Evolutionary conservation across 2,329 filamentous ascomycete genomes (phyloP), one percentile per base, ranked within the genome.

Genomic region (Pseudogymnoascus sp.): DNA sequence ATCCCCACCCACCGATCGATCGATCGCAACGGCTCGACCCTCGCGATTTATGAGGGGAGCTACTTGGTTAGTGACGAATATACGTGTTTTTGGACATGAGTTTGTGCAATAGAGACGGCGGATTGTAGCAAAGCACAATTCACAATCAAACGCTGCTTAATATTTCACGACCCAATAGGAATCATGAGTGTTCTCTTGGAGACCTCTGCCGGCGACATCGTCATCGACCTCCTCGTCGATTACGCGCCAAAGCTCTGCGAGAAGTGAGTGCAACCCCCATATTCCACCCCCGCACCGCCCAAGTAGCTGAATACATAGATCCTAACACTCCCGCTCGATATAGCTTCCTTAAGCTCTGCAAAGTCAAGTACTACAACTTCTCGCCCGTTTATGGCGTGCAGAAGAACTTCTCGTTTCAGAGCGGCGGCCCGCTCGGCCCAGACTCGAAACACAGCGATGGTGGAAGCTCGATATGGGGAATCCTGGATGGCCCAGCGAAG

Each of bases 341-440:
- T 76, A 96, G 91, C 82, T 97, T 99, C 76, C 81, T 99, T 63
- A 97, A 99, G 82, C 90, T 99, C 70, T 97, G 95, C 85, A 97
- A 97, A 79, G 81, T 92, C 77, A 99, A 97, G 80, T 99, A 97
- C 79, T 99, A 97, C 86, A 97, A 97, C 80, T 97, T 96, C 75
- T 88, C 92, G 5, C 95, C 93, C 25, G 80, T 97, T 62, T 91
- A 97, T 78, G 92, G 88, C 68, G 85, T 99, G 38, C 95, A 97
- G 73, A 95, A 93, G 75, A 87, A 91, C 76, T 97, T 97, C 77
- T 96, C 93, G 65, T 96, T 96, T 77, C 93, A 97, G 76, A 96
- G 91, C 33, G 93, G 93, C 74, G 95, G 97, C 72, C 93, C 93
- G 11, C 87, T 97, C 61, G 93, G 95, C 11, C 93, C 93, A 11